Base-by-base conservation (phyloP, 192 early-diverging fungal genomes). In the Coemansia sp. region DNA sequence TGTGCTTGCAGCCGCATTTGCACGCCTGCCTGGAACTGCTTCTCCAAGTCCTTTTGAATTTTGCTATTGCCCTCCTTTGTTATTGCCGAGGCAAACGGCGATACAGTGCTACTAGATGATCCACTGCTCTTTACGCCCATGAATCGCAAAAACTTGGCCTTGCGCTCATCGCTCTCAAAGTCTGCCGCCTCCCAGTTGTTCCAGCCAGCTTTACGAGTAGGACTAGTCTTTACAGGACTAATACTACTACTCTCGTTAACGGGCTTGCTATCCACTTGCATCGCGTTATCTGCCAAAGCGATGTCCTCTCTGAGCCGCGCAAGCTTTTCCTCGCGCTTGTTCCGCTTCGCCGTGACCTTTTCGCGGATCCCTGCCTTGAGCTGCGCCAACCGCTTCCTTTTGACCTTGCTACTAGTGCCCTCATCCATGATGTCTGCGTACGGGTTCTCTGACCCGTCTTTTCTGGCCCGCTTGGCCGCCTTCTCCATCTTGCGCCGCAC, bases 151-250 rank as follows among this genome's bases (percentile, higher is more conserved):
- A 84, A 84, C 71, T 84, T 84, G 54, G 64, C 64, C 36, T 75
- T 84, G 68, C 81, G 81, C 43, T 66, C 74, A 9, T 78, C 76
- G 74, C 66, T 74, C 9, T 73, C 74, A 62, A 84, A 78, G 31
- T 79, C 70, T 1, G 81, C 81, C 0, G 66, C 74, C 5, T 67
- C 63, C 81, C 81, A 84, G 73, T 84, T 84, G 71, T 84, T 84
- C 81, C 81, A 84, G 20, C 81, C 73, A 18, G 29, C 31, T 16
- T 59, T 34, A 8, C 47, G 47, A 22, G 20, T 7, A 10, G 15
- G 15, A 6, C 16, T 18, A 18, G 44, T 27, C 27, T 55, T 24
- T 20, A 12, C 27, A 12, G 52, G 27, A 3, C 52, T 31, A 11
- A 1, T 11, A 11, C 40, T 2, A 11, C 40, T 2, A 31, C 57